Evolutionary conservation across 2,329 filamentous ascomycete genomes (phyloP), one percentile per base, ranked within the genome.

Genomic region (Stylonectria norvegica): DNA sequence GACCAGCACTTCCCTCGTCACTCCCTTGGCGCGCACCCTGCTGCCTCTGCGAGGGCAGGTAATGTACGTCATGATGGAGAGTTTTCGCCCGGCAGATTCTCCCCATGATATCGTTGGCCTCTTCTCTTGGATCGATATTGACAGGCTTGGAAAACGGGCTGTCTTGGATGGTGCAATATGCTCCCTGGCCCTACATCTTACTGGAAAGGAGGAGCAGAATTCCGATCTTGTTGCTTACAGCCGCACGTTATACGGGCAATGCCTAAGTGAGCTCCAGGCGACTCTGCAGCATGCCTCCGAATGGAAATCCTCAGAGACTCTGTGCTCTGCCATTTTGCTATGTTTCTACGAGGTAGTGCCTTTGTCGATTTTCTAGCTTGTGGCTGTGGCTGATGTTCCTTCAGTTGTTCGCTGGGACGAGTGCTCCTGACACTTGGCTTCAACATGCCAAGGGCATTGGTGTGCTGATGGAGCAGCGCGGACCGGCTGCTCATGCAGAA

Each of bases 371-470:
- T 19, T 33, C 29, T 23, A 17, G 10, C n/a, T 15, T 33, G 19
- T 35, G 17, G 28, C 18, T 32, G 39, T 33, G 38, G 36, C 48
- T 54, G 32, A 53, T 47, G 8, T 7, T 23, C 27, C 17, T 37
- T 20, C 33, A 68, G 66, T 51, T 68, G n/a, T 70, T 69, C 50
- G 66, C 67, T 4, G 67, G 66, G n/a, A 70, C 66, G 5, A 51
- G 47, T 17, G 50, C 58, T 20, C 42, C 64, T 4, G 50, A 58
- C 22, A 64, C 60, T 25, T 70, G 66, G 66, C 55, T 66, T 44
- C 58, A 63, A 36, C 67, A 70, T 45, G 64, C 66, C 9, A 56
- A 53, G 20, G 66, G 66, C 16, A 63, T 68, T 33, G 57, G 60
- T 5, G 54, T 51, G n/a, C 49, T 69, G 34, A 63, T 70, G 43